phyloP scores from a whole-genome alignment of 352 stramenopile species.

The Phytophthora constricta region DNA sequence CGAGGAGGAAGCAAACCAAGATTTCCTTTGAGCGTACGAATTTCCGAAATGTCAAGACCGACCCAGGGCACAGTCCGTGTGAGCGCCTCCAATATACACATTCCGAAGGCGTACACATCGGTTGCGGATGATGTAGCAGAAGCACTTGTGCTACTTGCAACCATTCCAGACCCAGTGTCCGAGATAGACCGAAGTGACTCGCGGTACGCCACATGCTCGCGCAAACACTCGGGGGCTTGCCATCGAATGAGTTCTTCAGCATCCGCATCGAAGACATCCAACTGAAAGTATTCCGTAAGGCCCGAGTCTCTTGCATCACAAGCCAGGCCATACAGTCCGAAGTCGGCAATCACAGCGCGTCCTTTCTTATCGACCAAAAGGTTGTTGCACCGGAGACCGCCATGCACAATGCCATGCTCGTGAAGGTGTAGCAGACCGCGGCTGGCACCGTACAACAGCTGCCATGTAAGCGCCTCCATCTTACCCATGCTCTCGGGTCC shows the following conservation, averaged over 20 bases:
- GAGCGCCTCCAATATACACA: conserved; percentile 78
- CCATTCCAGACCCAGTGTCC: conserved; percentile 13
- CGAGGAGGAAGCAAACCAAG: conserved; percentile 58
- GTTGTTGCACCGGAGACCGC: conserved; percentile 69
- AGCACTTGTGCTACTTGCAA: conserved; percentile 21
- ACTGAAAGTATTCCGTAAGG: conserved; percentile 41
- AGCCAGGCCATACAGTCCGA: conserved; percentile 51
- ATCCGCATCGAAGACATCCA: conserved; percentile 42
- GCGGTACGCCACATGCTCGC: conserved; percentile 39
- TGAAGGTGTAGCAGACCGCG: conserved; percentile 72
- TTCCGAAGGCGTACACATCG: conserved; percentile 80
- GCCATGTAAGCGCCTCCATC: conserved; percentile 56
- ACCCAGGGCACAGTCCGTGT: conserved; percentile 60
- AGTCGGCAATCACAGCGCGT: conserved; percentile 64
- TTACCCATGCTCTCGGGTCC: conserved; percentile 34
- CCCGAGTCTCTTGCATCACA: conserved; percentile 47
- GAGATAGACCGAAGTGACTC: conserved; percentile 37
- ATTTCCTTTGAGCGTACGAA: conserved; percentile 64
- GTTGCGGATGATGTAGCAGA: conserved; percentile 48
- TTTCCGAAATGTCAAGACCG: conserved; percentile 47
- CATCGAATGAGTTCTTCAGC: conserved; percentile 64
- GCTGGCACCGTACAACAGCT: conserved; percentile 63
- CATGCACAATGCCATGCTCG: conserved; percentile 60
- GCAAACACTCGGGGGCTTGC: conserved; percentile 70
- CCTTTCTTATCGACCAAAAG: conserved; percentile 77